These are phyloP conservation scores for Discostella stelligera DNA, from an alignment of 352 stramenopile species.

Conservation along the genomic window DNA sequence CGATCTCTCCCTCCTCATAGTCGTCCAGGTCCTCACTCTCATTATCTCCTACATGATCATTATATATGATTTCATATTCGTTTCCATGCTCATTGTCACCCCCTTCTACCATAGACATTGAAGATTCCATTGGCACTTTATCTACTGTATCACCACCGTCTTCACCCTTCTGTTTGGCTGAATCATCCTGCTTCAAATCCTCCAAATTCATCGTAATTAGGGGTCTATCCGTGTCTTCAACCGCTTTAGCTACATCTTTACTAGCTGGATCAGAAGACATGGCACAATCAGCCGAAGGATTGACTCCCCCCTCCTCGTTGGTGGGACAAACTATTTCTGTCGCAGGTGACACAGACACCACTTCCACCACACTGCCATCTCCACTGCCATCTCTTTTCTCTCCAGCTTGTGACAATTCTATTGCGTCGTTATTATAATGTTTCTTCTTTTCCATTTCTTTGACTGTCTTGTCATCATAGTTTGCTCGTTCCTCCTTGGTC, in stretches of 20 bases:
- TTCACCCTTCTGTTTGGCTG: neutral
- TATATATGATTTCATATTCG: too few species aligned
- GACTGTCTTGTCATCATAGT: conserved; percentile 1
- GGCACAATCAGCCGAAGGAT: neutral
- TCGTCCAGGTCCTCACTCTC: neutral
- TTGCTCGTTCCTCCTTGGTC: conserved; percentile 12
- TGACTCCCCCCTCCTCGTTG: neutral
- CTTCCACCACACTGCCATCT: neutral
- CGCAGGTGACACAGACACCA: neutral
- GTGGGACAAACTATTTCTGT: neutral
- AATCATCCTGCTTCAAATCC: neutral
- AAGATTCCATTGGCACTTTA: neutral
- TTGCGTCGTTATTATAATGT: neutral
- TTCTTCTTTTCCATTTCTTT: conserved; percentile 15
- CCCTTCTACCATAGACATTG: neutral
- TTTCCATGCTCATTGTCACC: too few species aligned
- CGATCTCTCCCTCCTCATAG: neutral
- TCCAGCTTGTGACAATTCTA: neutral
- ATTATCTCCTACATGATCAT: neutral
- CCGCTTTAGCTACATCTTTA: neutral
- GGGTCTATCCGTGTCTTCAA: neutral
- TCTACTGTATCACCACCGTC: neutral
- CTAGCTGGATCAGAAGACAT: neutral
- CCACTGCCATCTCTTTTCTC: neutral
- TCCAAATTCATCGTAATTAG: neutral